A percentile compares a stretch with the other conserved stretches of the same genome.
Conservation (phyloP, 495 filamentous ascomycete species). For the Neurospora pannonica region DNA sequence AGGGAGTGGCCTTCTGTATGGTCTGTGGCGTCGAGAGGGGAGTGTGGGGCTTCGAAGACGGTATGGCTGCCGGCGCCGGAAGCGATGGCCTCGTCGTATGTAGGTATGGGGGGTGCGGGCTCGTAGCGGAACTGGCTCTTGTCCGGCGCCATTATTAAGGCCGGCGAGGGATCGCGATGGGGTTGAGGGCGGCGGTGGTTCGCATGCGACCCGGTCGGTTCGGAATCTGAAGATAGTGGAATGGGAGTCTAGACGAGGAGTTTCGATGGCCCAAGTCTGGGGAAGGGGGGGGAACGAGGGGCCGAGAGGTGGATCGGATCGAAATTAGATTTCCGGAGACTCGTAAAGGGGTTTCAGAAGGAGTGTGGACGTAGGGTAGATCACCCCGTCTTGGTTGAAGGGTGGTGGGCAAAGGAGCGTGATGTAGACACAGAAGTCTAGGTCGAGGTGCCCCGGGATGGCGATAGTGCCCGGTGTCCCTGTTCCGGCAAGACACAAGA, state of each 20-base stretch:
- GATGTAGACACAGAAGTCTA: not conserved
- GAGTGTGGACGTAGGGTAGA: not conserved
- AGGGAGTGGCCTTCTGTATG: constrained; percentile 50
- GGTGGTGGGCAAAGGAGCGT: not conserved
- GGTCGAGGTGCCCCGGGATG: not conserved
- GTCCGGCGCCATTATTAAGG: constrained; percentile 33
- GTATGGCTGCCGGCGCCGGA: constrained; percentile 28
- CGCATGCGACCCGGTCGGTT: not conserved
- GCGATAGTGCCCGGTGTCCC: not conserved
- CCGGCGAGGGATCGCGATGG: not conserved
- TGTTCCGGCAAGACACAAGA: not conserved
- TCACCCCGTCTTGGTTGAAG: not conserved
- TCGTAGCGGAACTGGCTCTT: constrained; percentile 41
- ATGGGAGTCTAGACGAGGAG: not conserved
- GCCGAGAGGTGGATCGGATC: not conserved
- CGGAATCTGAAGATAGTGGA: not conserved
- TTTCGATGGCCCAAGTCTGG: not conserved
- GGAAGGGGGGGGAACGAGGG: not conserved
- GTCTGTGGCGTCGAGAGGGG: constrained; percentile 25
- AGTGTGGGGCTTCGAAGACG: constrained; percentile 15
- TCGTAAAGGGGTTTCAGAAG: not conserved
- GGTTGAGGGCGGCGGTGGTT: not conserved
- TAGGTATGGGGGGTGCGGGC: constrained; percentile 70
- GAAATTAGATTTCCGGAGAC: not conserved
- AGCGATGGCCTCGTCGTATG: constrained; percentile 82